Evolutionary conservation across 225 moss, liverwort and hornwort species (phyloP).

Genomic region (Straminergon stramineum): DNA sequence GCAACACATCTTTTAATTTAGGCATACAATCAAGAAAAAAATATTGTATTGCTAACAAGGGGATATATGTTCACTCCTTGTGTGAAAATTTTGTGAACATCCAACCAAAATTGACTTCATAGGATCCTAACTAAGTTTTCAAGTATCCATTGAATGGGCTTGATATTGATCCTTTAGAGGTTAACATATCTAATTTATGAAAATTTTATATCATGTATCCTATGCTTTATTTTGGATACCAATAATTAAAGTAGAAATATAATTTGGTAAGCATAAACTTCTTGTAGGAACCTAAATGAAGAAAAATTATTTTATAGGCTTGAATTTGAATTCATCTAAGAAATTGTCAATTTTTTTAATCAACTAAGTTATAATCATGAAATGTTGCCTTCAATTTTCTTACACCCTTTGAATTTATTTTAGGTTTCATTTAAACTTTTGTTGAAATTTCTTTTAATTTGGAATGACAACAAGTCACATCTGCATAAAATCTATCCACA

Average conservation of each 20-base stretch:
- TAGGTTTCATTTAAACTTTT: neutral
- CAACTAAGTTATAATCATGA: neutral
- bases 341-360: neutral
- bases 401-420: neutral
- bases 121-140: fast-evolving
- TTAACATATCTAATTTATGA: neutral
- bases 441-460: too few species aligned
- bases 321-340: neutral
- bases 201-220: too few species aligned
- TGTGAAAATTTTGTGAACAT: too few species aligned
- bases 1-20: too few species aligned
- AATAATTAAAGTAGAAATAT: neutral
- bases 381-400: neutral
- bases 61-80: too few species aligned
- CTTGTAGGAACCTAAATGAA: neutral
- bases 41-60: too few species aligned
- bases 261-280: neutral
- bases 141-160: too few species aligned
- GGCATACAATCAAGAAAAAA: too few species aligned
- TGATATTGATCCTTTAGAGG: too few species aligned
- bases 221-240: neutral
- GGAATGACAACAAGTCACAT: too few species aligned
- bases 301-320: neutral
- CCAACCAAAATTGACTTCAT: too few species aligned
- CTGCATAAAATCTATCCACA: too few species aligned